Base-by-base conservation (phyloP, 2,329 filamentous ascomycete genomes). In the Neonectria magnoliae region DNA sequence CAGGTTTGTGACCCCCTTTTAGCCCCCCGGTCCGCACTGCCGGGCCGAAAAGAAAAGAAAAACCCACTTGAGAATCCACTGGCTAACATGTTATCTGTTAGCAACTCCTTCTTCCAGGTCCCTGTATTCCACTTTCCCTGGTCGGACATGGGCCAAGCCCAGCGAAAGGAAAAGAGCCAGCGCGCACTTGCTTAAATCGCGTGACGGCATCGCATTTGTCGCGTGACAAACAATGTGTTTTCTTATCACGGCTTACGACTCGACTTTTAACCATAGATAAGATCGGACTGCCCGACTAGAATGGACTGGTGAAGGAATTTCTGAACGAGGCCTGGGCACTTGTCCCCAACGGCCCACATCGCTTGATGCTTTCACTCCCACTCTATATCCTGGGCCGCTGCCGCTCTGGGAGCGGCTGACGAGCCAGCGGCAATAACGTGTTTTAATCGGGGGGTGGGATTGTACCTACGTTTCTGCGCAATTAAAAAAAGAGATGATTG, bases 81-180 rank as follows among this genome's bases (percentile, higher is more conserved):
- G n/a, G 64, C 79, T 84, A 77, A 84, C 76, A 53, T 51, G 14
- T 20, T 57, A 9, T n/a, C 60, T 48, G 42, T 65, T 75, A 96
- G 93, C 84, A 90, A 90, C 81, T 90, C 87, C 29, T 97, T 97
- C 89, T 96, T 97, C 85, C 86, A 96, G 79, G 89, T 97, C 67
- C 95, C 94, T 56, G 94, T 98, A 68, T 90, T 92, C 74, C 94
- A 97, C 85, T 97, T 98, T 86, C 95, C 94, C 58, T 98, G 95
- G 95, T 95, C 92, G 41, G 91, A 92, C 74, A 91, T 91, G 81
- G 92, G 88, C 57, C 87, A 87, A 67, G 85, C 89, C 79, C 79
- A 77, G 65, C 87, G 90, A 66, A 77, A 75, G 64, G 73, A 75
- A 68, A 84, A 91, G 76, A 66, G 65, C 20, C 75, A 76, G 55